Evolutionary conservation across 768 basidiomycete species (phyloP).

Genomic region (Lentinula raphanica): DNA sequence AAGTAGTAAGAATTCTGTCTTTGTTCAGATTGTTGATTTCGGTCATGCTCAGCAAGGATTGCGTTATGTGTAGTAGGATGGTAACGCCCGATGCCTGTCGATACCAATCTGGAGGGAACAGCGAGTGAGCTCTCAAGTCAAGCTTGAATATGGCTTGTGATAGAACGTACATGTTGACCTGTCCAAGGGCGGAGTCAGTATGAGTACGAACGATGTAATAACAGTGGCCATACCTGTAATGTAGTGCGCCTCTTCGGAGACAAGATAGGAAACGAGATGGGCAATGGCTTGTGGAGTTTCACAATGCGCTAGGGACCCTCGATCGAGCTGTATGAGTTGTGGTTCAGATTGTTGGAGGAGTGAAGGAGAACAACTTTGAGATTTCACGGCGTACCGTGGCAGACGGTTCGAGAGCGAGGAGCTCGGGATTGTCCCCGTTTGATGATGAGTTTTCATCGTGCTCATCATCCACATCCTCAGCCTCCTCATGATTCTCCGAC

Average conservation of each 20-base stretch:
- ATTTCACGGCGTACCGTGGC: not conserved
- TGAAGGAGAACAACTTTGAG: not conserved
- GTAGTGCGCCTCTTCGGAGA: slow-evolving; percentile 22
- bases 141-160: not conserved
- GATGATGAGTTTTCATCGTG: no score
- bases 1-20: no score
- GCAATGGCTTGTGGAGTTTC: slow-evolving; percentile 21
- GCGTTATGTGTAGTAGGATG: not conserved
- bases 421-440: no score
- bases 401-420: no score
- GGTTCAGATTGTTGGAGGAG: not conserved
- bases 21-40: no score
- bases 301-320: slow-evolving; percentile 10
- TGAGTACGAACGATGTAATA: not conserved
- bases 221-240: slow-evolving; percentile 19
- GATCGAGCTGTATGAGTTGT: slow-evolving; percentile 9
- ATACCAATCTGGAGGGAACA: not conserved
- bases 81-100: not conserved
- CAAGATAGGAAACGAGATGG: slow-evolving; percentile 26
- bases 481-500: no score
- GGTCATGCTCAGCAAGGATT: not conserved
- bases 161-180: not conserved
- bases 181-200: not conserved
- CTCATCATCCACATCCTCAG: no score
- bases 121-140: not conserved